phyloP scores from a whole-genome alignment of 495 filamentous ascomycete species.

The Trichoderma gamsii region DNA sequence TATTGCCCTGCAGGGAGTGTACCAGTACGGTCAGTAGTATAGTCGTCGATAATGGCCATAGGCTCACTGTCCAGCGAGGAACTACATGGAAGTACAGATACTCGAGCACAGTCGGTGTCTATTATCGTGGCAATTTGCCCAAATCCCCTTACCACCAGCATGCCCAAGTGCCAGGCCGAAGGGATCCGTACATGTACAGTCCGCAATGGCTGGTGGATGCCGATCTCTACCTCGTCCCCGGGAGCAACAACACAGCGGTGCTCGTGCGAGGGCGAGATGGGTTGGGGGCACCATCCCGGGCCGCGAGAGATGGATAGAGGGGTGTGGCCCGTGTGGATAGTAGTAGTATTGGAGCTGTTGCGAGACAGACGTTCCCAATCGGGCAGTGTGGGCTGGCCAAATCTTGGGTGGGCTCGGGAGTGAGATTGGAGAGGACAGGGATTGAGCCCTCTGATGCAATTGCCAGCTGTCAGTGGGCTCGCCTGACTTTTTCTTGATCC shows the following conservation, averaged over 20 bases:
- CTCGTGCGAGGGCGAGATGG: not conserved
- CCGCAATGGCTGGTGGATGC: too few species aligned
- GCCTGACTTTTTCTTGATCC: not conserved
- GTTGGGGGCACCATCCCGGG: not conserved
- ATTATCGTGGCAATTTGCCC: not conserved
- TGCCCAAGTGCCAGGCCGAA: not conserved
- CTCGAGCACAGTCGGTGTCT: not conserved
- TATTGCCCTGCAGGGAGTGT: not conserved
- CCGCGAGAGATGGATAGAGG: conserved; percentile 1
- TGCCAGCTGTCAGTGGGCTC: conserved; percentile 12
- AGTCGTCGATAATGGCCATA: too few species aligned
- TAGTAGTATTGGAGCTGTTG: conserved; percentile 10
- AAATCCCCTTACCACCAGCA: not conserved
- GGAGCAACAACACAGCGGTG: not conserved
- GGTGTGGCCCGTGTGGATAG: not conserved
- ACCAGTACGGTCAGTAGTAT: not conserved
- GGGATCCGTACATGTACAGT: too few species aligned
- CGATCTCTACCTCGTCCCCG: not conserved
- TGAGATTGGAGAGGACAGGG: conserved; percentile 11
- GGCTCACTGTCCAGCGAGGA: not conserved
- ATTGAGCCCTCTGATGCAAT: conserved; percentile 10
- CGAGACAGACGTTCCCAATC: conserved; percentile 7
- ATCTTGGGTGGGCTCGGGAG: not conserved
- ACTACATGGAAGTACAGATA: not conserved
- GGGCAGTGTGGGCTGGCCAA: not conserved